These are phyloP conservation scores for Cladophialophora bantiana DNA, from an alignment of 2,329 filamentous ascomycete species.

Conservation along the genomic window DNA sequence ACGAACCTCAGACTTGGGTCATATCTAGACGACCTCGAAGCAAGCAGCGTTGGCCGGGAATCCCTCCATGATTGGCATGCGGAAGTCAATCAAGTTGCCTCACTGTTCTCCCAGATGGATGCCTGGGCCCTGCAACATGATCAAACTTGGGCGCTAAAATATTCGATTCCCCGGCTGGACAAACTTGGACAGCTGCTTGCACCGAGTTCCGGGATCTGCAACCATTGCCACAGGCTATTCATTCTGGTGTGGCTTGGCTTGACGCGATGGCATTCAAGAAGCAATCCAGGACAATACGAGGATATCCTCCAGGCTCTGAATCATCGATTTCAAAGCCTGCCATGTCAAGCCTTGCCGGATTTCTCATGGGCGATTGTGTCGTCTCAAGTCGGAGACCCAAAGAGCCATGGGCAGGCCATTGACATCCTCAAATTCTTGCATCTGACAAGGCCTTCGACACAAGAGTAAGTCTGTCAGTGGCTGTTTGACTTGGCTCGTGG, in stretches of 20 bases:
- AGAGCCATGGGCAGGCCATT: slow-evolving; percentile 7
- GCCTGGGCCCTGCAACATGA: slow-evolving; percentile 1
- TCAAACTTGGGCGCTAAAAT: not conserved
- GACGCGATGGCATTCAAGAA: slow-evolving; percentile 10
- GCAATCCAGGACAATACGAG: slow-evolving; percentile 1
- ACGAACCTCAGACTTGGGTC: slow-evolving; percentile 5
- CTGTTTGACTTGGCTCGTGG: slow-evolving; percentile 8
- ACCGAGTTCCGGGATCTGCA: not conserved
- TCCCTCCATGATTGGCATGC: not conserved
- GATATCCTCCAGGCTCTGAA: not conserved
- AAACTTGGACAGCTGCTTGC: slow-evolving; percentile 2
- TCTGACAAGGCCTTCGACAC: not conserved
- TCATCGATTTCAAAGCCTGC: slow-evolving; percentile 3
- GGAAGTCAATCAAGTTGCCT: not conserved
- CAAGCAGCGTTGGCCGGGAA: not conserved
- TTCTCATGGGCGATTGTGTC: slow-evolving; percentile 19
- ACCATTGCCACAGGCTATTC: slow-evolving; percentile 15
- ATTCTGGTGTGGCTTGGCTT: slow-evolving; percentile 16
- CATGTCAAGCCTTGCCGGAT: slow-evolving; percentile 6
- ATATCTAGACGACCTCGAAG: slow-evolving; percentile 1
- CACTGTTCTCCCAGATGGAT: not conserved
- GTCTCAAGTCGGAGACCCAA: not conserved
- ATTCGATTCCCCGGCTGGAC: not conserved
- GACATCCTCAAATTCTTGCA: slow-evolving; percentile 14
- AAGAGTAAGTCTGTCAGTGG: slow-evolving; percentile 7